Evolutionary conservation across 1,284 basidiomycete genomes (phyloP).

Genomic region (Fomitopsis betulina): DNA sequence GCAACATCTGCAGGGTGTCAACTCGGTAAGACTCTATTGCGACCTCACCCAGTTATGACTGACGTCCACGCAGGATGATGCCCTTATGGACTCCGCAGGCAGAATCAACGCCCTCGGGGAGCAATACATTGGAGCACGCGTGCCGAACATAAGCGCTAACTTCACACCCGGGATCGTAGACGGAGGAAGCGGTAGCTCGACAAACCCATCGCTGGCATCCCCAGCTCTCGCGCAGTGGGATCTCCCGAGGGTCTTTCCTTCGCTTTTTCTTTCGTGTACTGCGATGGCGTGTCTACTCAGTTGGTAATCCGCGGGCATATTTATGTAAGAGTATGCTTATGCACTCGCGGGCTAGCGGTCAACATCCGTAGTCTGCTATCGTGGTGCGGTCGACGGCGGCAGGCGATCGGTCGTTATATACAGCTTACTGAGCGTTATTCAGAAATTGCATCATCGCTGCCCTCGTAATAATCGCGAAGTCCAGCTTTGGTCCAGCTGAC

Average conservation of each 20-base stretch:
- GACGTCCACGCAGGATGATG: conserved; percentile 22
- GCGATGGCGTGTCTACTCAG: not conserved
- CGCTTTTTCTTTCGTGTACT: not conserved
- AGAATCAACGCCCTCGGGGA: conserved; percentile 27
- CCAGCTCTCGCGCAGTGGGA: not conserved
- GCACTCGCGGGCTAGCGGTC: no score
- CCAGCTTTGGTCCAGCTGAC: not conserved
- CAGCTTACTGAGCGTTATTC: not conserved
- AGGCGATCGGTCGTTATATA: not conserved
- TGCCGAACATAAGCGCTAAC: conserved; percentile 18
- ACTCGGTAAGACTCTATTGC: conserved; percentile 16
- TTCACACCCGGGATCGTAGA: conserved; percentile 21
- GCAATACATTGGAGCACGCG: conserved; percentile 29
- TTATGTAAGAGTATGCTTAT: no score
- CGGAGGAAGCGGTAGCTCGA: conserved; percentile 9
- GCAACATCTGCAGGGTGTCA: conserved; percentile 29
- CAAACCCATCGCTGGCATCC: not conserved
- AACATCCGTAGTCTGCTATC: no score
- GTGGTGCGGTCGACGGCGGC: not conserved
- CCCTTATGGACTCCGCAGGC: conserved; percentile 26
- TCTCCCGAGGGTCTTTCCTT: not conserved
- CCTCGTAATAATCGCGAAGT: not conserved
- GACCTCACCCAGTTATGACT: not conserved
- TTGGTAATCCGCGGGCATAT: not conserved
- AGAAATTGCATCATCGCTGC: not conserved